These are phyloP conservation scores for Penicillium canescens DNA, from an alignment of 495 filamentous ascomycete species.

Conservation along the genomic window DNA sequence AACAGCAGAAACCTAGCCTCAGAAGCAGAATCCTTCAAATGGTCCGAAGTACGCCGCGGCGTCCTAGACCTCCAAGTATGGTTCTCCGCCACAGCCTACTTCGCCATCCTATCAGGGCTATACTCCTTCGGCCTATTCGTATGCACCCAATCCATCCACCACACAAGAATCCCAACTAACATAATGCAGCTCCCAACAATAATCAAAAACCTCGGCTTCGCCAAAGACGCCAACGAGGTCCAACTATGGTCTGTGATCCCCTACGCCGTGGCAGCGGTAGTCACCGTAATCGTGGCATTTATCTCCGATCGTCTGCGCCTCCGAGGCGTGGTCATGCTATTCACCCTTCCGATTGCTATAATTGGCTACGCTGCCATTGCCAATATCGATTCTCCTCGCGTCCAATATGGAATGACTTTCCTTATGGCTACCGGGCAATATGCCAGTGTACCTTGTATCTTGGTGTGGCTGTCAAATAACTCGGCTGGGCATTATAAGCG, in stretches of 20 bases:
- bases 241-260: conserved; percentile 87
- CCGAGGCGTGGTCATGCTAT: conserved; percentile 48
- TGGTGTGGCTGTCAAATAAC: conserved; percentile 61
- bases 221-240: conserved; percentile 60
- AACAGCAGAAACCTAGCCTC: conserved; percentile 16
- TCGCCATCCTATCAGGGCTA: conserved; percentile 42
- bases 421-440: conserved; percentile 54
- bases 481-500: conserved; percentile 64
- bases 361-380: conserved; percentile 52
- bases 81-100: conserved; percentile 45
- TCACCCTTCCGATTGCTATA: conserved; percentile 49
- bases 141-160: background rate
- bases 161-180: background rate
- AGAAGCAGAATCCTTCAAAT: conserved; percentile 38
- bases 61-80: conserved; percentile 37
- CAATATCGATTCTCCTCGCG: conserved; percentile 35
- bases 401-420: conserved; percentile 58
- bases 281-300: conserved; percentile 60
- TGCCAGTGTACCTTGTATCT: conserved; percentile 46
- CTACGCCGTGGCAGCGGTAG: conserved; percentile 73
- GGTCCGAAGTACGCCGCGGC: conserved; percentile 45
- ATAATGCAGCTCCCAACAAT: conserved; percentile 66
- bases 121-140: conserved; percentile 49
- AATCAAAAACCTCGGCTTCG: conserved; percentile 66
- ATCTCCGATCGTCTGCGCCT: conserved; percentile 47